phyloP scores from a whole-genome alignment of 257 asterid genomes.

The Prunella vulgaris region DNA sequence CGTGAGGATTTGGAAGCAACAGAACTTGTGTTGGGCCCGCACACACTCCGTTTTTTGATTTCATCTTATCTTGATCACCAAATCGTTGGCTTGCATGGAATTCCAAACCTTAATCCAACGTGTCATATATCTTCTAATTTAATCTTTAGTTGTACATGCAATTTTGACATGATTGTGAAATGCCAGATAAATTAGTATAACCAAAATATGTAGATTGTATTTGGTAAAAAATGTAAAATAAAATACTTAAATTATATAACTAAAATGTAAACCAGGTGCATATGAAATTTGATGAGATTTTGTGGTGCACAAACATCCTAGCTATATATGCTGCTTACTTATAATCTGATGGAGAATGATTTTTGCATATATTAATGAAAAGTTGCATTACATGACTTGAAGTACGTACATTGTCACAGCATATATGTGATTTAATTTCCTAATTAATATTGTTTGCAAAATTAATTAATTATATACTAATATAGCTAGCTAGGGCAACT shows the following conservation, averaged over 20 bases:
- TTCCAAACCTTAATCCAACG: conserved; percentile 24
- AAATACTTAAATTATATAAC: no score
- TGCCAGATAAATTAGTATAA: no score
- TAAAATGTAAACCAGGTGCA: no score
- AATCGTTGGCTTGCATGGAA: conserved; percentile 32
- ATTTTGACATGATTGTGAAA: no score
- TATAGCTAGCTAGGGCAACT: conserved; percentile 19
- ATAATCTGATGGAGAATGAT: neutral
- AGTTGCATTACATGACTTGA: conserved; percentile 23
- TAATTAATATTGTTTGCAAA: conserved; percentile 7
- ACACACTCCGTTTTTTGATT: neutral
- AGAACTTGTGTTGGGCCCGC: conserved; percentile 1
- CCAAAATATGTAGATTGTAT: no score
- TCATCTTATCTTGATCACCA: conserved; percentile 25
- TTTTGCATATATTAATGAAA: conserved; percentile 6
- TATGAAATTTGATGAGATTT: no score
- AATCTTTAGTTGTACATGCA: no score
- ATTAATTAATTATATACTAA: neutral
- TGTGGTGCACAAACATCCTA: no score
- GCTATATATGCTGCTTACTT: neutral
- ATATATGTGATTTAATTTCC: conserved; percentile 11
- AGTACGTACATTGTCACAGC: conserved; percentile 23
- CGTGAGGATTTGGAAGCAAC: conserved; percentile 44
- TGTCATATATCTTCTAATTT: conserved; percentile 28
- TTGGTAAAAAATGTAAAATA: no score